Conservation (phyloP, 139 green algal species). For the Microglena sp. region DNA sequence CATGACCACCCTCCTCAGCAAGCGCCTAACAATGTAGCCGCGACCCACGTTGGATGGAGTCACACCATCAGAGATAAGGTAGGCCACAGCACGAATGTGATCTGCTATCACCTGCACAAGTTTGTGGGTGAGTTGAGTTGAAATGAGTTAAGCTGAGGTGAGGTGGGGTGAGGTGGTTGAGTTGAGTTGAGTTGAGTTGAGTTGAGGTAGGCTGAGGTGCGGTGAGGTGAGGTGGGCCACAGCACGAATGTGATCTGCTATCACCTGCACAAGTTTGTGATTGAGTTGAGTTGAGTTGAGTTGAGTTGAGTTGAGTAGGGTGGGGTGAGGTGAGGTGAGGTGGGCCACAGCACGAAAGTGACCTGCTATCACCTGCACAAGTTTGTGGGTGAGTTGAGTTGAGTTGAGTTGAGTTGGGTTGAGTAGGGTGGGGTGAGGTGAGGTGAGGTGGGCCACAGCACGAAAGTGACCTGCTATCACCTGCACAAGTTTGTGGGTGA, state of each 20-base stretch:
- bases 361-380: slow-evolving; percentile 66
- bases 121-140: not conserved
- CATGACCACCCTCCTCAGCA: slow-evolving; percentile 76
- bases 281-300: too few relatives aligned
- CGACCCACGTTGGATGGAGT: slow-evolving; percentile 77
- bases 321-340: too few relatives aligned
- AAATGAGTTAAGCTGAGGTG: too few relatives aligned
- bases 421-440: slow-evolving; percentile 68
- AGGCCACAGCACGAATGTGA: slow-evolving; percentile 71
- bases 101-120: slow-evolving; percentile 65
- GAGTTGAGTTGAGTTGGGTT: too few relatives aligned
- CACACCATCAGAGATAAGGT: slow-evolving; percentile 82
- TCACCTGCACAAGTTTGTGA: too few relatives aligned
- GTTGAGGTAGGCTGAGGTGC: too few relatives aligned
- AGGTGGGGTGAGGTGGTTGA: too few relatives aligned
- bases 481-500: slow-evolving; percentile 11
- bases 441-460: slow-evolving; percentile 76
- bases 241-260: too few relatives aligned
- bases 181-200: too few relatives aligned
- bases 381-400: not conserved
- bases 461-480: slow-evolving; percentile 80
- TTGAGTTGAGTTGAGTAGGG: too few relatives aligned
- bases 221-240: too few relatives aligned
- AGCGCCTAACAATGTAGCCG: slow-evolving; percentile 79
- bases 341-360: slow-evolving; percentile 71